Conservation (phyloP, 1,284 basidiomycete species). For the Rhodotorula sp. region DNA sequence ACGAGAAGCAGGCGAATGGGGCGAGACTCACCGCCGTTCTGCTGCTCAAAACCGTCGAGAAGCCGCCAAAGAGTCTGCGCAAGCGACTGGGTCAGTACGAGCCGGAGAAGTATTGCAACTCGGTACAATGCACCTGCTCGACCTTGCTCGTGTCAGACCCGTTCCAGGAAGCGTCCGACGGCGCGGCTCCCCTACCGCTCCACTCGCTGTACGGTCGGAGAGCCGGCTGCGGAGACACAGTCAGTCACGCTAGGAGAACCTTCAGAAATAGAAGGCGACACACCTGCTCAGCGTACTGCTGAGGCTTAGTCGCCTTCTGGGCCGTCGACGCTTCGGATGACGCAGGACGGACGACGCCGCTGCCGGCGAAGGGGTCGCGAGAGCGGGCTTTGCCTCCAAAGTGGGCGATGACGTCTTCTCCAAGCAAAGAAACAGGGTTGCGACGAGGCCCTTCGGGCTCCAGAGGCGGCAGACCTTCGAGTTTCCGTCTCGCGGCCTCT, state of each 20-base stretch:
- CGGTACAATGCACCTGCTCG: not conserved
- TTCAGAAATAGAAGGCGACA: no score
- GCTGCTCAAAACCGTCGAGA: constrained; percentile 7
- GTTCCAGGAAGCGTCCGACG: not conserved
- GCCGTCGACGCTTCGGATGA: no score
- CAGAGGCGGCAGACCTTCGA: constrained; percentile 4
- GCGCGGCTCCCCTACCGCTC: not conserved
- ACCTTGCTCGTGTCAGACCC: not conserved
- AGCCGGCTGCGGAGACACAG: not conserved
- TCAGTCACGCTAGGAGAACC: no score
- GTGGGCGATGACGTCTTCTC: not conserved
- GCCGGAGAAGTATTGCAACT: rapidly evolving
- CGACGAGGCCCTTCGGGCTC: not conserved
- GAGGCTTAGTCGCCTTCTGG: not conserved
- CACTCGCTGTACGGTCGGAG: not conserved
- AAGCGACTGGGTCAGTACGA: not conserved
- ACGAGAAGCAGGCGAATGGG: not conserved
- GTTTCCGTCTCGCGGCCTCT: not conserved
- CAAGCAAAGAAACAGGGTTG: not conserved
- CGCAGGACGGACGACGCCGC: constrained; percentile 5
- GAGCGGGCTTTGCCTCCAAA: not conserved
- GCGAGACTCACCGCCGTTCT: not conserved
- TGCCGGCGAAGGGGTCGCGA: constrained; percentile 12
- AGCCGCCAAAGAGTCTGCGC: not conserved
- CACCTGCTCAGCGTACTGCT: not conserved